Percentiles rank a stretch among this genome's conserved stretches.
These are phyloP conservation scores for Hibiscus trionum DNA, from an alignment of 345 rosid species.

Conservation along the genomic window DNA sequence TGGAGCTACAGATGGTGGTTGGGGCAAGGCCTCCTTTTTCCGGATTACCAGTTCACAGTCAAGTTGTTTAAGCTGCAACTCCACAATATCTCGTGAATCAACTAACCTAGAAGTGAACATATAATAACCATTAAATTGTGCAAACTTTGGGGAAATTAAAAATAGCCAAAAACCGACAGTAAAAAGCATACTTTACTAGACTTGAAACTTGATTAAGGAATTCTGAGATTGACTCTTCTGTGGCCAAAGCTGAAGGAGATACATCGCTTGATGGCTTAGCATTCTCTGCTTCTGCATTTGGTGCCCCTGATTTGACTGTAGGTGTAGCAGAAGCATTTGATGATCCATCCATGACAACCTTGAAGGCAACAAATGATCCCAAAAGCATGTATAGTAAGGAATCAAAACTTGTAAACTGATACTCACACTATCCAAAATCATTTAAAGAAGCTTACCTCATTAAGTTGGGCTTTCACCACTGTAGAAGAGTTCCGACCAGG, in stretches of 20 bases:
- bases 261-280: constrained; percentile 27
- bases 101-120: constrained; percentile 53
- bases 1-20: constrained; percentile 42
- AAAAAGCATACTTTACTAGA: constrained; percentile 62
- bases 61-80: constrained; percentile 80
- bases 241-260: constrained; percentile 34
- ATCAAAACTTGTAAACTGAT: constrained; percentile 23
- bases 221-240: constrained; percentile 64
- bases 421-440: constrained; percentile 24
- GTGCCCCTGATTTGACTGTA: constrained; percentile 26
- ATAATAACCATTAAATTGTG: neutral
- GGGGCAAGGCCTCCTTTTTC: constrained; percentile 83
- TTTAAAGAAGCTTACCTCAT: constrained; percentile 46
- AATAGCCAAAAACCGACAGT: neutral
- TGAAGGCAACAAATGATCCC: constrained; percentile 45
- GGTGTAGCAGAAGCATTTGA: constrained; percentile 44
- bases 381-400: constrained; percentile 43
- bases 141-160: neutral
- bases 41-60: constrained; percentile 73
- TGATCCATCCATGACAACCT: constrained; percentile 50
- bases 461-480: constrained; percentile 54
- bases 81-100: constrained; percentile 80
- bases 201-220: constrained; percentile 68
- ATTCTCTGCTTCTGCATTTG: constrained; percentile 35
- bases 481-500: constrained; percentile 28